phyloP scores from a whole-genome alignment of 805 yeast species.

The Candida anglica region DNA sequence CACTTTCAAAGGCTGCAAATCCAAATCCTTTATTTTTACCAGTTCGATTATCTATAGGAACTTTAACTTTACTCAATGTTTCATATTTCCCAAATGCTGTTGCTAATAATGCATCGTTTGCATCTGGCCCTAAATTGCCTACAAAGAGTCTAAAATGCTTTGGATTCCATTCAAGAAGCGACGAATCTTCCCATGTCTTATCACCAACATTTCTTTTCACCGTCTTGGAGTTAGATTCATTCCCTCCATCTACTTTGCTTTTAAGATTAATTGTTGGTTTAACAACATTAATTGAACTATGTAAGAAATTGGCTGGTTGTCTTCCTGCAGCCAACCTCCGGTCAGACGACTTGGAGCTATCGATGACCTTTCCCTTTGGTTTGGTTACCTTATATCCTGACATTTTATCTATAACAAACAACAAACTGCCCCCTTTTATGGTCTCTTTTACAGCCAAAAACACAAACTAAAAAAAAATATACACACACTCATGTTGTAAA shows the following conservation, averaged over 20 bases:
- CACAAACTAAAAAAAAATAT: no score
- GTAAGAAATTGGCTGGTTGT: constrained; percentile 43
- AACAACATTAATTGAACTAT: no score
- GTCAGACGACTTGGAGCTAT: constrained; percentile 51
- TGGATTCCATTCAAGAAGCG: constrained; percentile 63
- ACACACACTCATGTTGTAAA: no score
- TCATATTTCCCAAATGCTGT: constrained; percentile 51
- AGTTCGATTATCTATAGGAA: constrained; percentile 48
- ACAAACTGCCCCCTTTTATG: no score
- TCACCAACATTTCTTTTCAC: constrained; percentile 46
- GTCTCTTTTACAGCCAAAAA: no score
- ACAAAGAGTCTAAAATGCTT: constrained; percentile 68
- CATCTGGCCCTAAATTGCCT: constrained; percentile 71
- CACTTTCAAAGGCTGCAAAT: constrained; percentile 61
- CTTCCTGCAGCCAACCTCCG: constrained; percentile 51
- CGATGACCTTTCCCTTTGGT: no score
- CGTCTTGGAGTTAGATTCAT: no score
- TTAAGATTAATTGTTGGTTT: no score
- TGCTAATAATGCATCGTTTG: constrained; percentile 51
- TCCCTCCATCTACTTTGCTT: no score
- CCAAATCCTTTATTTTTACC: constrained; percentile 65
- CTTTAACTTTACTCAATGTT: constrained; percentile 54
- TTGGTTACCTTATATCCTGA: no score
- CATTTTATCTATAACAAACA: no score
- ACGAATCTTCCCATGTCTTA: constrained; percentile 43